Base-by-base conservation (phyloP, 805 yeast genomes). In the Metschnikowia kofuensis region DNA sequence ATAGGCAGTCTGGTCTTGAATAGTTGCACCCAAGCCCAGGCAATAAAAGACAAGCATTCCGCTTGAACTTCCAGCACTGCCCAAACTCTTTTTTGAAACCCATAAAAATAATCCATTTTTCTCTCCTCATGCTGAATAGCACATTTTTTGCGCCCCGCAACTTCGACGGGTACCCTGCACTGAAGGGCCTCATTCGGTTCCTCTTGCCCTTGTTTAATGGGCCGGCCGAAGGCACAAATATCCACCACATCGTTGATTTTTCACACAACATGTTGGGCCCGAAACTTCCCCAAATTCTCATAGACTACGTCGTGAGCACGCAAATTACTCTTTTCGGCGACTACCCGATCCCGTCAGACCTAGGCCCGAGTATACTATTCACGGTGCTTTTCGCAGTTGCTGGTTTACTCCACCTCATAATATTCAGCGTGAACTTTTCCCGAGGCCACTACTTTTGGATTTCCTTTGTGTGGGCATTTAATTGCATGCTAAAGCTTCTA, bases 361-460 rank as follows among this genome's bases (percentile, higher is more conserved):
- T 58, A 15, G 58, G 53, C 4, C 64, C 64, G 12, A 45, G 56
- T 14, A 42, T 50, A 14, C 35, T 58, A 13, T 59, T 59, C 45
- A 48, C 56, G 7, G 57, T 46, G 31, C 44, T 56, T 3, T 60
- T 55, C 30, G 59, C 44, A 7, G 38, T 59, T 14, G 16, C 56
- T 4, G 57, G 47, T 2, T 11, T 59, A 4, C n/a, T 50, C 3
- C 64, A 60, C 29, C 46, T 56, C 11, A 12, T 42, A 4, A 47
- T 60, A 7, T 60, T 59, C 37, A 28, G 38, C 29, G 42, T 56
- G 47, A 60, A 60, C 48, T 46, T 15, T 36, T 42, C 54, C 8
- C 47, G 62, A 11, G 64, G 64, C 28, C 64, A 60, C 47, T 42
- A 56, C 40, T 60, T 60, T 41, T 55, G 54, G 53, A 43, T 60